Evolutionary conservation across 352 stramenopile genomes (phyloP).

Genomic region (Phytophthora uliginosa): DNA sequence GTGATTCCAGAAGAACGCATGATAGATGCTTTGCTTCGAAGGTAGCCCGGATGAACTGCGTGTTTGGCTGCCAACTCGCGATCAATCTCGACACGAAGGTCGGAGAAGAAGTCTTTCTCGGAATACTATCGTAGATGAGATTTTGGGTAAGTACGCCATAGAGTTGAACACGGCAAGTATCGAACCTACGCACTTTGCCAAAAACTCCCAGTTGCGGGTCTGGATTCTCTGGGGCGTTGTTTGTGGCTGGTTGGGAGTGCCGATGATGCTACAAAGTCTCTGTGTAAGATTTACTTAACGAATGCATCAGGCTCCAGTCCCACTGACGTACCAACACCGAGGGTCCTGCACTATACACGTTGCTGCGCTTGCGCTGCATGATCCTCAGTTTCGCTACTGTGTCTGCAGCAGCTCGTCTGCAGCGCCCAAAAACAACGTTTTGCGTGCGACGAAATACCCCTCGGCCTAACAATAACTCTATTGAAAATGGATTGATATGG

Average conservation of each 20-base stretch:
- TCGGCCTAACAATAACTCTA: slow-evolving; percentile 46
- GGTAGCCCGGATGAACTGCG: slow-evolving; percentile 12
- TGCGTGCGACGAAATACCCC: not conserved
- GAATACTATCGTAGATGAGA: slow-evolving; percentile 13
- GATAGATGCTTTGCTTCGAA: slow-evolving; percentile 34
- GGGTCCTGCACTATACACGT: slow-evolving; percentile 24
- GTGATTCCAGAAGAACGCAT: slow-evolving; percentile 18
- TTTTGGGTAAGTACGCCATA: not conserved
- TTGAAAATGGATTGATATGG: slow-evolving; percentile 32
- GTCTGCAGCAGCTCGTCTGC: slow-evolving; percentile 1
- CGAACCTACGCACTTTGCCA: slow-evolving; percentile 25
- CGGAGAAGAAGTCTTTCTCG: slow-evolving; percentile 32
- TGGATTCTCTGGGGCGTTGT: slow-evolving; percentile 13
- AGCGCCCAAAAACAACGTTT: not conserved
- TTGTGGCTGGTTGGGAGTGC: slow-evolving; percentile 4
- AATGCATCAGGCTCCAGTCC: not conserved
- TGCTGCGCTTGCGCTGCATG: slow-evolving; percentile 42
- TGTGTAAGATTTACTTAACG: not conserved
- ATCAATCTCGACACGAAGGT: slow-evolving; percentile 37
- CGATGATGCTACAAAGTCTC: slow-evolving; percentile 17
- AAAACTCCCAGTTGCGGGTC: slow-evolving; percentile 24
- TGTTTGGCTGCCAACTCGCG: slow-evolving; percentile 26
- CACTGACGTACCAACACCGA: slow-evolving; percentile 22
- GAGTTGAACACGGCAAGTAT: not conserved
- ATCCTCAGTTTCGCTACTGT: slow-evolving; percentile 3